Evolutionary conservation across 192 early-diverging fungal genomes (phyloP), one percentile per base, ranked within the genome.

Genomic region (Backusella macrospora): DNA sequence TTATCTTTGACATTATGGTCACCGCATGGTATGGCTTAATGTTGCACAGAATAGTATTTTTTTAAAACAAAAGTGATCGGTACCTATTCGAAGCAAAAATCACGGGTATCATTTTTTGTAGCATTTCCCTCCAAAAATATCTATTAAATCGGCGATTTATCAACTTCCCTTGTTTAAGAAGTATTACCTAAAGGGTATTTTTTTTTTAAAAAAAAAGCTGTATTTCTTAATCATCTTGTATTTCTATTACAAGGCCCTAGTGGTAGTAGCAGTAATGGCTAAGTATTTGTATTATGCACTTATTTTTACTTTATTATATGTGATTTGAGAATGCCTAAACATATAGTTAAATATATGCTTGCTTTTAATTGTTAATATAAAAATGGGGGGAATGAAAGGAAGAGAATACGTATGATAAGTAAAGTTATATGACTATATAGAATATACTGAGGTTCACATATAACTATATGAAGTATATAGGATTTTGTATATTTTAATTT

Each of bases 71-170:
- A 59, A 26, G 52, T 59, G 52, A 59, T 59, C 52, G 52, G 23
- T 55, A 21, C 52, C 52, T 55, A 9, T 55, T 16, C 23, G 52
- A 55, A 55, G 23, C 18, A 55, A 55, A 55, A 55, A 55, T 55
- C 52, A 55, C 52, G 52, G 52, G 52, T 55, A 55, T 55, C 3
- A 13, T 48, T 18, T 21, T 55, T 13, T 6, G 52, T 55, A 0
- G 52, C 48, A 52, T n/a, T 52, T 48, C n/a, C 3, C 16, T n/a
- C 16, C n/a, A 49, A 49, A 52, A 18, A 59, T 18, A 10, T 0
- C 26, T 23, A 59, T 59, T 59, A 23, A 59, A 59, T 59, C 52
- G 52, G 52, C 52, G 52, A 59, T 59, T 23, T 34, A 34, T 59
- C 10, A 12, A 23, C 12, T 23, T 59, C 52, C 52, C 21, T 59